Percentiles rank a stretch among this genome's conserved stretches.
Conservation (phyloP, 2,329 filamentous ascomycete species). For the Fusarium ramigenum region DNA sequence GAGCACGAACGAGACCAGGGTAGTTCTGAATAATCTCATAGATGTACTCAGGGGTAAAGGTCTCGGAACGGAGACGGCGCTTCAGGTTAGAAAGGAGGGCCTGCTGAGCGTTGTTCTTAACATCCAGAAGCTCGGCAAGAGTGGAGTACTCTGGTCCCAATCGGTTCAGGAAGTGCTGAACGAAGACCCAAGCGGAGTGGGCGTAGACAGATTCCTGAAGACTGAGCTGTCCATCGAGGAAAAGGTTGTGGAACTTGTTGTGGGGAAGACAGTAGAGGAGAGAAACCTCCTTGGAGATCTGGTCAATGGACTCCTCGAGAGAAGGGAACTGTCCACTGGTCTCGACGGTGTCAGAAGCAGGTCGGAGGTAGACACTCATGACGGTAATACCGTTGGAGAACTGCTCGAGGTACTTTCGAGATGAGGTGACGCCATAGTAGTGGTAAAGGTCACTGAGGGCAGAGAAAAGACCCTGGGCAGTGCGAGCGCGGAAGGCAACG, state of each 20-base stretch:
- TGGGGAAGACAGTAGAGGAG: slow-evolving; percentile 97
- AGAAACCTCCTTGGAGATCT: slow-evolving; percentile 98
- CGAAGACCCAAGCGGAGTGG: slow-evolving; percentile 97
- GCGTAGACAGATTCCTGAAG: slow-evolving; percentile 97
- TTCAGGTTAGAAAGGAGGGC: slow-evolving; percentile 94
- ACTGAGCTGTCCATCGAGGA: slow-evolving; percentile 85
- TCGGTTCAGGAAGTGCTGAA: slow-evolving; percentile 97
- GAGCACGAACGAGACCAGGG: slow-evolving; percentile 82
- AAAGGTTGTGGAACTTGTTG: slow-evolving; percentile 93
- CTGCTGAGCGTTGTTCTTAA: slow-evolving; percentile 83
- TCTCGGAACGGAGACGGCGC: slow-evolving; percentile 92
- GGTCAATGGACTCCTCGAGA: slow-evolving; percentile 92
- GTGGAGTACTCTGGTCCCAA: slow-evolving; percentile 92
- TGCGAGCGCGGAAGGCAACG: slow-evolving; percentile 92
- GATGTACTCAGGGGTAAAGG: slow-evolving; percentile 98
- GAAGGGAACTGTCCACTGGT: slow-evolving; percentile 64
- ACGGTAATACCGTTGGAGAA: slow-evolving; percentile 98
- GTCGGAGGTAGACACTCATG: slow-evolving; percentile 93
- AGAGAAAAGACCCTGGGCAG: slow-evolving; percentile 92
- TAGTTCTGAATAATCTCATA: slow-evolving; percentile 95
- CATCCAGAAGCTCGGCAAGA: slow-evolving; percentile 80
- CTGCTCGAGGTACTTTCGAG: slow-evolving; percentile 97
- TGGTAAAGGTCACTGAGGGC: slow-evolving; percentile 96
- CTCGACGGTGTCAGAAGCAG: slow-evolving; percentile 62
- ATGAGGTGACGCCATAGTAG: slow-evolving; percentile 97